Evolutionary conservation across 2,329 filamentous ascomycete species (phyloP), one percentile per base, ranked within the genome.

Genomic region (Laburnicola sp.): DNA sequence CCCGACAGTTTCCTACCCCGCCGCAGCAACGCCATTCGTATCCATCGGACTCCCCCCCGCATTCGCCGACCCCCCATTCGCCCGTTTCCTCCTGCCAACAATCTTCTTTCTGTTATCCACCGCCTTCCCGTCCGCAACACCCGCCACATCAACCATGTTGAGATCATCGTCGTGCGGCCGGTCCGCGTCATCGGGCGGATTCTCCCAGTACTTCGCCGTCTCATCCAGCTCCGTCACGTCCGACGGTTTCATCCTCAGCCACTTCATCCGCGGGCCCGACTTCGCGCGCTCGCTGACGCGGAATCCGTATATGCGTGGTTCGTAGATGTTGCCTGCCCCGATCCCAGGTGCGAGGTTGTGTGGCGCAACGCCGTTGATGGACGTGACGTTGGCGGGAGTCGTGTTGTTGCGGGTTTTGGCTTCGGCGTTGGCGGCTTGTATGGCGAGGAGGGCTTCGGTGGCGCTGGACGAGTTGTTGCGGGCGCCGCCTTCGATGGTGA

Each of bases 221-320:
- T 99, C 94, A 68, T 99, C 91, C 43, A 97, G 79, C 63, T 96
- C 89, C 37, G 81, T 86, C 48, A 96, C 80, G 66, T 96, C 85
- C 10, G 80, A 79, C 0, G 94, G 94, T 69, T 91, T 88, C 74
- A 88, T 86, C 60, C 94, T 85, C 63, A 99, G 78, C 94, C 94
- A 99, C 71, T 92, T 91, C 94, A 99, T 99, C 54, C 94, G 83
- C 9, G 94, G 94, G 0, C 94, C 94, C 23, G 89, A 91, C 60
- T 89, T 85, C 36, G 94, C 90, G 51, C 92, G 82, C 74, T 97
- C 94, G 16, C 89, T 93, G 22, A 99, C 94, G 55, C 88, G 85
- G 78, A 99, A 99, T 26, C 94, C 94, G 75, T 97, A 99, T 71
- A 99, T 97, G 61, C 87, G 88, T 52, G 94, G 91, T 70, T 97